phyloP scores from a whole-genome alignment of 352 stramenopile genomes.

The Pythium dissotocum region DNA sequence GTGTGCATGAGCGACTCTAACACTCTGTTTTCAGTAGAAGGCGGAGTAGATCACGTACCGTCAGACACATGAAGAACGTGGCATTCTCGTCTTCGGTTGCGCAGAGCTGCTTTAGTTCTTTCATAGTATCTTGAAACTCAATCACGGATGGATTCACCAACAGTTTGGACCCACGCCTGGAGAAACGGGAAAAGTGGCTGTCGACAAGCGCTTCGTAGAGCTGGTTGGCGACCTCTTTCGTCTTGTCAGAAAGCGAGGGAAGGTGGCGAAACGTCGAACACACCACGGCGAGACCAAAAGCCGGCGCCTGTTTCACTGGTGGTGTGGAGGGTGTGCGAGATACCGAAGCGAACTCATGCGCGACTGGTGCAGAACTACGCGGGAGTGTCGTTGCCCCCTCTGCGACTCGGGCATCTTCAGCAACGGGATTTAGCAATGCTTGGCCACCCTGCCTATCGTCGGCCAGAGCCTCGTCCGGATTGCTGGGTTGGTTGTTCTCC shows the following conservation, averaged over 20 bases:
- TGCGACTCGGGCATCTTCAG: too few relatives aligned
- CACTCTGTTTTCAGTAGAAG: neutral
- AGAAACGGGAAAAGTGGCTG: constrained; percentile 51
- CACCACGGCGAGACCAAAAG: constrained; percentile 54
- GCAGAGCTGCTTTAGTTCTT: constrained; percentile 50
- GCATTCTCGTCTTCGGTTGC: constrained; percentile 33
- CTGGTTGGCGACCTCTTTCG: constrained; percentile 50
- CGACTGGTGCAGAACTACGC: neutral
- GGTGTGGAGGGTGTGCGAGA: neutral
- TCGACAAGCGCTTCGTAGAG: constrained; percentile 63
- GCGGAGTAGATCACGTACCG: constrained; percentile 31
- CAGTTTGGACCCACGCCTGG: constrained; percentile 48
- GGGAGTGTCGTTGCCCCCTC: too few relatives aligned
- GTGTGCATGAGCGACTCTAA: neutral
- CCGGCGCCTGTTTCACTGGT: neutral
- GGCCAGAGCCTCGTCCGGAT: too few relatives aligned
- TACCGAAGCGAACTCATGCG: neutral
- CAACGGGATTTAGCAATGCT: too few relatives aligned
- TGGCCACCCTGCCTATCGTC: too few relatives aligned
- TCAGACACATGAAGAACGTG: constrained; percentile 66
- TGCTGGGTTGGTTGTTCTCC: too few relatives aligned
- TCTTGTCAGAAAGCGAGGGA: constrained; percentile 49
- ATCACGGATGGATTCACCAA: constrained; percentile 83
- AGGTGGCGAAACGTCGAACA: constrained; percentile 61
- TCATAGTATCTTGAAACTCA: constrained; percentile 78